A percentile compares a stretch with the other conserved stretches of the same genome.
phyloP scores from a whole-genome alignment of 257 asterid species.

The Nyctanthes arbortristis region DNA sequence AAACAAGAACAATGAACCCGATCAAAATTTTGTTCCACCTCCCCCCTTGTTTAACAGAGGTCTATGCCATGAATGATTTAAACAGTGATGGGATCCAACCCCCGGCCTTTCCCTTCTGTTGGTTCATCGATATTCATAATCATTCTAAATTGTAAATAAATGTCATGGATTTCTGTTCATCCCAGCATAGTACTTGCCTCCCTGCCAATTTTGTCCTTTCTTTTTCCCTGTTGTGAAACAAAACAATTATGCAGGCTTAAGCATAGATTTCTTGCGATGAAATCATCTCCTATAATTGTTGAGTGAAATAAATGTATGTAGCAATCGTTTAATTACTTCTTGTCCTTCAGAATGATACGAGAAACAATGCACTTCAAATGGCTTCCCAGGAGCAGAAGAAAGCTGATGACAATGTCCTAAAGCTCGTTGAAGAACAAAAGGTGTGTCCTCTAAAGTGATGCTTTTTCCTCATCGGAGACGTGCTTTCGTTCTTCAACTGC shows the following conservation, averaged over 20 bases:
- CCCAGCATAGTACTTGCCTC: neutral
- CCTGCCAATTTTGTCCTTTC: neutral
- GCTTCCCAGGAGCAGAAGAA: constrained; percentile 80
- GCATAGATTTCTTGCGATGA: constrained; percentile 2
- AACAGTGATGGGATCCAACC: neutral
- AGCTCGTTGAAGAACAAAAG: constrained; percentile 87
- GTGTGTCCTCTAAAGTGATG: constrained; percentile 33
- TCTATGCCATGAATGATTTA: neutral
- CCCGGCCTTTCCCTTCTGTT: neutral
- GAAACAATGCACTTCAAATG: constrained; percentile 68
- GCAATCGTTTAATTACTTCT: neutral
- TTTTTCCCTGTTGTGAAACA: neutral
- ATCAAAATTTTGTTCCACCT: neutral
- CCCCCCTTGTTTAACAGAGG: neutral
- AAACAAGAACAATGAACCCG: neutral
- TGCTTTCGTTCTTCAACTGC: neutral
- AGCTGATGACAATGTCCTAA: constrained; percentile 72
- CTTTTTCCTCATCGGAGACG: constrained; percentile 16
- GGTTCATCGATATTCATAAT: neutral
- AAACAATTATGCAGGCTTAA: constrained; percentile 9
- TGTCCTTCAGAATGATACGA: constrained; percentile 59
- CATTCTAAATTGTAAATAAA: neutral
- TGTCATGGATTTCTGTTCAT: neutral
- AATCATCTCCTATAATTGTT: constrained; percentile 7
- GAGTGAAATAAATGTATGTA: neutral